Evolutionary conservation across 2,329 filamentous ascomycete genomes (phyloP).

Genomic region (Arthrinium phaeospermum): DNA sequence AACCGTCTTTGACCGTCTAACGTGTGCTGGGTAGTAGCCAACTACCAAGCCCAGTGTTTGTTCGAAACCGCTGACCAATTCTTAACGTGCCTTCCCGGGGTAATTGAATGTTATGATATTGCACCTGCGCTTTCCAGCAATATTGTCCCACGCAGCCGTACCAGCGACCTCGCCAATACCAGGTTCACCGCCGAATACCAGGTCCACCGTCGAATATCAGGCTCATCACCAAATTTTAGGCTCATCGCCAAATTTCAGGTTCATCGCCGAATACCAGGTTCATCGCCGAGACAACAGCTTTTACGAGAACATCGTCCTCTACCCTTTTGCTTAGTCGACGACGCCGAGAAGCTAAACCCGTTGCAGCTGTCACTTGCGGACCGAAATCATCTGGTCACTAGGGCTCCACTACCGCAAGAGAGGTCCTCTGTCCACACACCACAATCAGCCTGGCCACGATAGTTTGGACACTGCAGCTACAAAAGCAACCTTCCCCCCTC

Average conservation of each 20-base stretch:
- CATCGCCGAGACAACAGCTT: neutral
- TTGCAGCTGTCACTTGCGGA: neutral
- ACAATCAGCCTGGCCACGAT: neutral
- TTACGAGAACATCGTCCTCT: neutral
- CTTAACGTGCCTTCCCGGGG: neutral
- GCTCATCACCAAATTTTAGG: too few relatives aligned
- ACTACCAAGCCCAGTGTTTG: neutral
- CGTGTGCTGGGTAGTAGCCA: too few relatives aligned
- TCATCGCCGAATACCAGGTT: neutral
- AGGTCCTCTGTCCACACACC: neutral
- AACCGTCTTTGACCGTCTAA: neutral
- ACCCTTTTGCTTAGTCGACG: neutral
- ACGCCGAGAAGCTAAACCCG: too few relatives aligned
- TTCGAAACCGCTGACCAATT: neutral
- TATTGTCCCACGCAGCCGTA: neutral
- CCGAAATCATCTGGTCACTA: neutral
- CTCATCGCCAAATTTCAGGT: too few relatives aligned
- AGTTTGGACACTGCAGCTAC: neutral
- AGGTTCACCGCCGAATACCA: too few relatives aligned
- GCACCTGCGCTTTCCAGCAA: neutral
- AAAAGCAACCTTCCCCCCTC: neutral
- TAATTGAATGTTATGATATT: neutral
- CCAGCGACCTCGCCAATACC: neutral
- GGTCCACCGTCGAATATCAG: neutral
- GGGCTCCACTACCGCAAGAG: neutral